Percentiles rank a stretch among this genome's conserved stretches.
phyloP scores from a whole-genome alignment of 352 stramenopile species.

The Phytophthora sansomeana region DNA sequence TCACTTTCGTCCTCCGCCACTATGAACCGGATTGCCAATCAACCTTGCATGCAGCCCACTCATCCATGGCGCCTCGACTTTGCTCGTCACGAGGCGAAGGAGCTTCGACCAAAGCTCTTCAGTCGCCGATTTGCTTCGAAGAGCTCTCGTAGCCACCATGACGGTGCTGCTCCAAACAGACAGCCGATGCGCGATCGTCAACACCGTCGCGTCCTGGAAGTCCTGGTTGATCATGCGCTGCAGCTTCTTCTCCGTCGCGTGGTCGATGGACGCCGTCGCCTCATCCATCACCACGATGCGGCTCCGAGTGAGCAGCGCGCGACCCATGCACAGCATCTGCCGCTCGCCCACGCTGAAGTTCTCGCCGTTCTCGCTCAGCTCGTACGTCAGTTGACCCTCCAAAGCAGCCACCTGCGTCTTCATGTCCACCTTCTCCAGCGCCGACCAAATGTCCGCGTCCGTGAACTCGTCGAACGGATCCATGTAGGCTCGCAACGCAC shows the following conservation, averaged over 20 bases:
- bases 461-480: slow-evolving; percentile 89
- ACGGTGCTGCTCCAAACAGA: background rate
- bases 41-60: background rate
- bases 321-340: slow-evolving; percentile 93
- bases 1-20: too few relatives aligned
- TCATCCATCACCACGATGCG: slow-evolving; percentile 95
- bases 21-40: slow-evolving; percentile 1
- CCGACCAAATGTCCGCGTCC: slow-evolving; percentile 77
- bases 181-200: slow-evolving; percentile 95
- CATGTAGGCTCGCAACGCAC: slow-evolving; percentile 87
- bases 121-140: slow-evolving; percentile 15
- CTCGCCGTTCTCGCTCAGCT: slow-evolving; percentile 24
- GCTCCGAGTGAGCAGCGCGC: slow-evolving; percentile 88
- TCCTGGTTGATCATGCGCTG: slow-evolving; percentile 42
- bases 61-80: background rate
- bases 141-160: slow-evolving; percentile 6
- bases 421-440: slow-evolving; percentile 83
- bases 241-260: slow-evolving; percentile 65
- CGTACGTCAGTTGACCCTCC: slow-evolving; percentile 30
- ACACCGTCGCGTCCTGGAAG: slow-evolving; percentile 88
- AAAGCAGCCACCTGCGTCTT: slow-evolving; percentile 33
- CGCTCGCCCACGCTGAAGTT: slow-evolving; percentile 78
- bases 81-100: background rate
- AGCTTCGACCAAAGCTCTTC: background rate
- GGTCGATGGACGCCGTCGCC: slow-evolving; percentile 83